Evolutionary conservation across 352 stramenopile genomes (phyloP).

Genomic region (Blastocystis sp.): DNA sequence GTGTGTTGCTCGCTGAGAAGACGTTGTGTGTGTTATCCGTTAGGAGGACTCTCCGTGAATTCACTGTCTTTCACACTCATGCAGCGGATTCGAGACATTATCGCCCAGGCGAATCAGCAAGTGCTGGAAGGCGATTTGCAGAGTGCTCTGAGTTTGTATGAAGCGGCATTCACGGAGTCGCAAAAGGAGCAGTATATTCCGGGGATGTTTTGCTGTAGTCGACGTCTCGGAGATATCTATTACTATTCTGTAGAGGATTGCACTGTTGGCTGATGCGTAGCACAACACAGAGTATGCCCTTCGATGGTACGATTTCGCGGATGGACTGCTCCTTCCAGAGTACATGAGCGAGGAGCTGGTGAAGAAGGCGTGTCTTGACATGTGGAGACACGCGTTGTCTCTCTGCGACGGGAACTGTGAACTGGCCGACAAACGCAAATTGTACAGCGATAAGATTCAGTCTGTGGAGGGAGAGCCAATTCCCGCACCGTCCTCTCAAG

Average conservation of each 20-base stretch:
- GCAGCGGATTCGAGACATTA: constrained; percentile 31
- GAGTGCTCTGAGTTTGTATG: neutral
- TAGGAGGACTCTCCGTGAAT: too few species aligned
- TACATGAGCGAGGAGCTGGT: constrained; percentile 34
- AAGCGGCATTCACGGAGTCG: constrained; percentile 1
- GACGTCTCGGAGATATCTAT: constrained; percentile 54
- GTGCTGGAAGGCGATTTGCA: neutral
- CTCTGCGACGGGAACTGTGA: neutral
- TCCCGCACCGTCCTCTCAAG: too few species aligned
- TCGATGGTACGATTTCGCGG: constrained; percentile 6
- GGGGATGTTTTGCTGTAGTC: constrained; percentile 37
- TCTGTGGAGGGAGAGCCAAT: neutral
- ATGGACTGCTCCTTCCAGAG: neutral
- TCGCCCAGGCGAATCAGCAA: neutral
- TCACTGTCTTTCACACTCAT: constrained; percentile 13
- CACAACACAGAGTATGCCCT: constrained; percentile 4
- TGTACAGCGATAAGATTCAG: neutral
- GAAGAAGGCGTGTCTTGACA: neutral
- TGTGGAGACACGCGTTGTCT: neutral
- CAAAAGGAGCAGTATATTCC: constrained; percentile 24
- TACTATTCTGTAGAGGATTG: neutral
- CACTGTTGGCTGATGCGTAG: neutral
- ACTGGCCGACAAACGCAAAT: neutral
- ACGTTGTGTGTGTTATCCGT: too few species aligned
- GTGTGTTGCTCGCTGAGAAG: too few species aligned